Percentiles rank a stretch among this genome's conserved stretches.
These are phyloP conservation scores for Myxozyma melibiosi DNA, from an alignment of 805 yeast genomes.

Conservation along the genomic window DNA sequence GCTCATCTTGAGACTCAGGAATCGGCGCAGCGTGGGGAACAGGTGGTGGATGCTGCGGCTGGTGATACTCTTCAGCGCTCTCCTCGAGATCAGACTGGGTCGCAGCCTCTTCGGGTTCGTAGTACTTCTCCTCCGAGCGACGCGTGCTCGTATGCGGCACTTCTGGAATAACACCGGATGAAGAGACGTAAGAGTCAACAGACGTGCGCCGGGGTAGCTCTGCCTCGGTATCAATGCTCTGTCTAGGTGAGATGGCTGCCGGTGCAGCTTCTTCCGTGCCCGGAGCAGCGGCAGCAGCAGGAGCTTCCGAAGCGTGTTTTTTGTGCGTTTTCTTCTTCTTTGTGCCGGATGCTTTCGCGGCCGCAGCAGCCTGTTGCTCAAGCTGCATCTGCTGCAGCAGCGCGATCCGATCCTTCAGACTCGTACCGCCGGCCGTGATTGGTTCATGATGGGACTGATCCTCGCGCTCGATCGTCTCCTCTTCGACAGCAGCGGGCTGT, in stretches of 20 bases:
- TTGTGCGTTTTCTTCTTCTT: conserved; percentile 22
- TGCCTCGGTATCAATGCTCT: conserved; percentile 1
- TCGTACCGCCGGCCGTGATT: conserved; percentile 46
- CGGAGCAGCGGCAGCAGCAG: conserved; percentile 16
- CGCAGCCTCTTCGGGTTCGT: conserved; percentile 4
- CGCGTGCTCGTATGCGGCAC: not conserved
- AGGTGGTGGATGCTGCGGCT: not conserved
- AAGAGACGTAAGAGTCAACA: conserved; percentile 2
- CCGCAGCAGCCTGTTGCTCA: conserved; percentile 60
- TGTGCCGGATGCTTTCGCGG: conserved; percentile 12
- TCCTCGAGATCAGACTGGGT: conserved; percentile 17
- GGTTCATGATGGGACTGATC: conserved; percentile 27
- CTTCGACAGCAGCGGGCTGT: not conserved
- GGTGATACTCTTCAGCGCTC: conserved; percentile 4
- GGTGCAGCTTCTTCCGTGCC: conserved; percentile 20
- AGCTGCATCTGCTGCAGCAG: conserved; percentile 77
- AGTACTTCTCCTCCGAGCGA: not conserved
- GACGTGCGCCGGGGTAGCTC: conserved; percentile 1
- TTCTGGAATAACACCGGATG: not conserved
- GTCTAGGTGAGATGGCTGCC: conserved; percentile 1
- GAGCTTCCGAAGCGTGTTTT: conserved; percentile 7
- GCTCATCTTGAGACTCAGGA: conserved; percentile 14
- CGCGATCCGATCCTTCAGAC: conserved; percentile 85
- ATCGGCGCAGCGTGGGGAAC: conserved; percentile 8
- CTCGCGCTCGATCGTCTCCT: conserved; percentile 9